Evolutionary conservation across 2,329 filamentous ascomycete genomes (phyloP), one percentile per base, ranked within the genome.

Genomic region (Cladosporium austrohemisphaericum): DNA sequence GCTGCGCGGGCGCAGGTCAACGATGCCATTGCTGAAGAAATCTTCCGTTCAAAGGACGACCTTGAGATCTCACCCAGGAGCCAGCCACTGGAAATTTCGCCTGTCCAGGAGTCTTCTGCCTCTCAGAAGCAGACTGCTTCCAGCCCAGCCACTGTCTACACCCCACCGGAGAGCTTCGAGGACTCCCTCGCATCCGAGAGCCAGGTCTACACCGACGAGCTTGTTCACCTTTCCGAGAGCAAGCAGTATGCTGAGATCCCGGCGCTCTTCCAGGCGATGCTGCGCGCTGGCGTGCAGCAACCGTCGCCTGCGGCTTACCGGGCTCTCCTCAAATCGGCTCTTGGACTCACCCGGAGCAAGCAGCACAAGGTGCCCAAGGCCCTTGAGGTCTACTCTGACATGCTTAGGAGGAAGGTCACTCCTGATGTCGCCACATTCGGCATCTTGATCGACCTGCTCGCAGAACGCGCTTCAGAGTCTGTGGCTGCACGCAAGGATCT

Each of bases 311-410:
- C 82, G 38, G 86, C 92, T n/a, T 98, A 98, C 76, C 96, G 96
- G 66, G 87, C 89, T 41, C 77, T 98, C 36, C 75, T 98, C 35
- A 78, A 84, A 60, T 88, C 93, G 5, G 90, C 90, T 11, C 88
- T 96, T 54, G 79, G 88, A 58, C 79, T 96, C 14, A 88, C 91
- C 6, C 76, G 77, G 19, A 84, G 88, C 67, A 86, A 84, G 68
- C 85, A 86, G 47, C 86, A 94, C 71, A 83, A 93, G 45, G 88
- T 95, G 11, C 85, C 89, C 54, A 95, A 95, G 73, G 90, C 89
- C 4, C 78, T 97, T 45, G 91, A 95, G 71, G 87, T 98, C 45
- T 98, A 97, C 68, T 86, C 90, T 13, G 91, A 97, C 66, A 97
- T 98, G 93, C 82, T 95, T 59, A 83, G 85, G 57, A 86, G 91